Conservation (phyloP, 2,329 filamentous ascomycete genomes). For the Penicillium sp. region DNA sequence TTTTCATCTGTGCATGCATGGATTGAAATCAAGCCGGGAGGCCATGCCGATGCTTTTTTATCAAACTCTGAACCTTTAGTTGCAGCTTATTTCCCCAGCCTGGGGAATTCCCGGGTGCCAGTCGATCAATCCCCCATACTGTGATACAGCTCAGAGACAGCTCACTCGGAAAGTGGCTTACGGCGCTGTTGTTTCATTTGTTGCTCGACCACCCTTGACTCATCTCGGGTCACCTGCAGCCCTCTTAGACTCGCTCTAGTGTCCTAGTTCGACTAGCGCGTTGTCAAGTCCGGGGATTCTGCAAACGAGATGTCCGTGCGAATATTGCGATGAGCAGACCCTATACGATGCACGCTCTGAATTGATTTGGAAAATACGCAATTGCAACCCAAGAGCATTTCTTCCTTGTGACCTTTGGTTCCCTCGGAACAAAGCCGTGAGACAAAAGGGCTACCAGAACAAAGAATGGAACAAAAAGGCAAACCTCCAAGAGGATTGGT, state of each 20-base stretch:
- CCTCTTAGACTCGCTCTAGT: constrained; percentile 21
- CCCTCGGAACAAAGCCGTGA: neutral
- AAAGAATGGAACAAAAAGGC: neutral
- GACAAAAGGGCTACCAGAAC: neutral
- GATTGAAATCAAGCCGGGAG: neutral
- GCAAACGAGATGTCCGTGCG: constrained; percentile 29
- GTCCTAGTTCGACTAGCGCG: constrained; percentile 17
- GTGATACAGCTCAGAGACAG: constrained; percentile 4
- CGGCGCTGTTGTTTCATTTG: constrained; percentile 20
- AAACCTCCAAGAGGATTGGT: neutral
- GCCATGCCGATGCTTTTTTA: neutral
- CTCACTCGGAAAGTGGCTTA: constrained; percentile 9
- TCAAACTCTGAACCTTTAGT: constrained; percentile 4
- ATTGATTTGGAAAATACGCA: neutral
- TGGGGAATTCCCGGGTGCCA: neutral
- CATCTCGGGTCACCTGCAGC: constrained; percentile 28
- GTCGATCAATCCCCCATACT: neutral
- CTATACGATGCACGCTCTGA: neutral
- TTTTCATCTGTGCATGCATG: neutral
- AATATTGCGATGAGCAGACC: neutral
- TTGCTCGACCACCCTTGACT: constrained; percentile 17
- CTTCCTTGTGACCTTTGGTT: neutral
- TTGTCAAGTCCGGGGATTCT: constrained; percentile 26
- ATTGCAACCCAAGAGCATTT: neutral
- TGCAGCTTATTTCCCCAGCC: neutral